phyloP scores from a whole-genome alignment of 805 yeast species.

The Kuraishia piskuri region DNA sequence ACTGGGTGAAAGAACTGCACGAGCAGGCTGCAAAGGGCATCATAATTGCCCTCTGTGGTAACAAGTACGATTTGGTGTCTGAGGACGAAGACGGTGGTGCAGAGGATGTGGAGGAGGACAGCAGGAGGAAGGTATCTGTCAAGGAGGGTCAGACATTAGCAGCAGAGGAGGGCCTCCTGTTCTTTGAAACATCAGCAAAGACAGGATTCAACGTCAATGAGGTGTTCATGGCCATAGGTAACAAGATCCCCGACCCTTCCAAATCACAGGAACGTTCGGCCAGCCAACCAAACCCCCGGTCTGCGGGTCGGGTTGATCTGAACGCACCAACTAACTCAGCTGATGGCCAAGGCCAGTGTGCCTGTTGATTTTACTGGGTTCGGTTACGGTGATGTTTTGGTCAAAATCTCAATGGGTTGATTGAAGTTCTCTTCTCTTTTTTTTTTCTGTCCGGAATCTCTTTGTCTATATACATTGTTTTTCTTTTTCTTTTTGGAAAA shows the following conservation, averaged over 20 bases:
- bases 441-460: conserved; percentile 1
- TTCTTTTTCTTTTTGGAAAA: not conserved
- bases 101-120: conserved; percentile 30
- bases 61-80: conserved; percentile 72
- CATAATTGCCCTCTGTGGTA: conserved; percentile 89
- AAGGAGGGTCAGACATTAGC: conserved; percentile 87
- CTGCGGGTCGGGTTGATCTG: conserved; percentile 25
- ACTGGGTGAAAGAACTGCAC: conserved; percentile 94
- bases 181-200: conserved; percentile 94
- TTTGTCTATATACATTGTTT: not conserved
- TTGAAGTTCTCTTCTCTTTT: too few species aligned
- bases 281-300: conserved; percentile 6
- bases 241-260: conserved; percentile 55
- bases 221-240: conserved; percentile 84
- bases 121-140: conserved; percentile 65
- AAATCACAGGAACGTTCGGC: conserved; percentile 12
- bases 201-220: conserved; percentile 84
- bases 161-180: conserved; percentile 81
- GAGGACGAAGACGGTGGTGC: conserved; percentile 13
- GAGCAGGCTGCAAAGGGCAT: conserved; percentile 93
- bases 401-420: not conserved
- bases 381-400: not conserved
- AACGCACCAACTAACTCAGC: conserved; percentile 22
- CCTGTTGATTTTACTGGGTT: conserved; percentile 18
- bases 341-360: conserved; percentile 18